Evolutionary conservation across 805 yeast species (phyloP), one percentile per base, ranked within the genome.

Genomic region (Ascoidea rubescens): DNA sequence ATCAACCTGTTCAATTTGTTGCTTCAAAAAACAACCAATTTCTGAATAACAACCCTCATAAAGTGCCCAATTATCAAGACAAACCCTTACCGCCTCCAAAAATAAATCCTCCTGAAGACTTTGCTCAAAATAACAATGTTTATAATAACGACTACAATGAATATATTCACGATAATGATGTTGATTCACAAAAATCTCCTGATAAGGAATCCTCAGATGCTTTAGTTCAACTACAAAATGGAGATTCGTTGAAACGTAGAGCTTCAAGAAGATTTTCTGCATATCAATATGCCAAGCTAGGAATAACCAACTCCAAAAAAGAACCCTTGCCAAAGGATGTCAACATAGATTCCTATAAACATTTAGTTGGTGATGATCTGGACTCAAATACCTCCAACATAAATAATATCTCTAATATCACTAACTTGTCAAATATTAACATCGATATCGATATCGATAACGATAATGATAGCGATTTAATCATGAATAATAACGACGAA

Each of bases 191-290:
- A 12, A 31, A 33, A 33, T 48, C 14, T 16, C 50, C 8, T 44
- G 44, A 46, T 16, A 30, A 46, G n/a, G 30, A 53, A 30, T 64
- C 61, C 52, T 67, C 64, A 21, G 88, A 84, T 58, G 88, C 96
- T 0, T 70, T 90, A 32, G 72, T 80, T 0, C 87, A 86, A 58
- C 71, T 91, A 7, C 96, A 91, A 60, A 80, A 82, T 48, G 87
- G 90, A 3, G 87, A 86, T 49, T 84, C 87, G 2, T 70, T 93
- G 37, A 95, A 84, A 69, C 76, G 99, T 58, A 77, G 96, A 55
- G 99, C 98, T 0, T 90, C 97, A 0, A 84, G 91, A 59, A 72
- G 99, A 52, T 91, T 84, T 62, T 88, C 96, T 5, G 96, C 97
- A 0, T 91, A 90, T 55, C 98, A 91, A 61, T 82, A 83, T 66